Percentiles rank a stretch among this genome's conserved stretches.
Evolutionary conservation across 768 basidiomycete species (phyloP).

Genomic region (Lentinula boryana): DNA sequence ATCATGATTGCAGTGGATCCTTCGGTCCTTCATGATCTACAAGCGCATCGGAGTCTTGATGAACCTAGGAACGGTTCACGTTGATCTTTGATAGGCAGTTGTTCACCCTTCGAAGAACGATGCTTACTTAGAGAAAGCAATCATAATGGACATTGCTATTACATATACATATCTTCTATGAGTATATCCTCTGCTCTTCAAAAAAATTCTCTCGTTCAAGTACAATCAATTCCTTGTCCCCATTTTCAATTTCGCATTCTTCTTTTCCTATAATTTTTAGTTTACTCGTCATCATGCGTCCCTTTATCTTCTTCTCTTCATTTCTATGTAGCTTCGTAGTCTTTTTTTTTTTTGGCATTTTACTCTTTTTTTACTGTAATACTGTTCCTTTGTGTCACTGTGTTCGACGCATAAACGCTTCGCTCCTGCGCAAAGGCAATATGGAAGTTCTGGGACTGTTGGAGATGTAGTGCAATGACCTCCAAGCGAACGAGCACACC

Average conservation of each 20-base stretch:
- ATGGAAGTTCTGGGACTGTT: too few species aligned
- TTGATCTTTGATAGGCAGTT: neutral
- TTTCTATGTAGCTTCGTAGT: neutral
- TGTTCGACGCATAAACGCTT: neutral
- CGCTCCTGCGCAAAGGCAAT: neutral
- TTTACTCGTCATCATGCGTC: neutral
- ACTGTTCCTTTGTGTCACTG: neutral
- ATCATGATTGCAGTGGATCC: slow-evolving; percentile 62
- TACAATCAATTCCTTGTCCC: neutral
- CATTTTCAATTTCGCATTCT: neutral
- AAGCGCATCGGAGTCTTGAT: slow-evolving; percentile 81
- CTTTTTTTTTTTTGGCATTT: neutral
- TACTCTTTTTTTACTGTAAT: neutral
- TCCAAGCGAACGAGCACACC: too few species aligned
- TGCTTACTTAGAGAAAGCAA: neutral
- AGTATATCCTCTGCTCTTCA: neutral
- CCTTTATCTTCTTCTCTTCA: neutral
- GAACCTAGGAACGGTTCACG: slow-evolving; percentile 24
- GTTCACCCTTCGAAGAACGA: neutral
- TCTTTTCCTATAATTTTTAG: too few species aligned
- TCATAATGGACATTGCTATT: neutral
- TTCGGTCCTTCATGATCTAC: slow-evolving; percentile 79
- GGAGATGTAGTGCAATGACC: too few species aligned
- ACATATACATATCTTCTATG: neutral
- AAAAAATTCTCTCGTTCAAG: neutral